Base-by-base conservation (phyloP, 2,329 filamentous ascomycete genomes). In the Metarhizium rileyi region DNA sequence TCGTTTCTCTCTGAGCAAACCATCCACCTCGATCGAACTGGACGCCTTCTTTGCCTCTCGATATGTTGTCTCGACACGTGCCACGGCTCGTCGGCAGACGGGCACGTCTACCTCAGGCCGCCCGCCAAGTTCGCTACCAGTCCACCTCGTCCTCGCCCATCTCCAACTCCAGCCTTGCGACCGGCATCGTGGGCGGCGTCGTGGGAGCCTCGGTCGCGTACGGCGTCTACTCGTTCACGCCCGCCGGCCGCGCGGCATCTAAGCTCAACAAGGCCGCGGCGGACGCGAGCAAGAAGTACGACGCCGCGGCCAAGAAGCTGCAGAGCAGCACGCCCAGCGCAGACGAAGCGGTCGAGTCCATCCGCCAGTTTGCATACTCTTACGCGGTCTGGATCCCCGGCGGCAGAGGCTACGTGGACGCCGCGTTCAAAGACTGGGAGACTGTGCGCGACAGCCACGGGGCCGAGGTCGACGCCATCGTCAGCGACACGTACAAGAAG, bases 381-480 rank as follows among this genome's bases (percentile, higher is more conserved):
- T 90, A 90, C 60, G 83, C 84, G 2, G 72, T 70, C 3, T 87
- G 84, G 73, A 77, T 90, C 27, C 86, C 86, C 0, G 86, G 86
- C 12, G 85, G 81, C 2, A 76, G 77, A 27, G 67, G 73, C 44
- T 87, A 86, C 57, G 78, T 90, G 44, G 83, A 90, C 60, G 66
- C 72, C 1, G 79, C 78, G 0, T 90, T 90, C 66, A 72, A 84
- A 23, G 85, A 89, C 56, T 70, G 87, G 41, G 85, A 89, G 45
- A 78, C 75, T 28, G 73, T 90, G 27, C 77, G 81, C 42, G 66
- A 78, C 55, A 83, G 84, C 60, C 84, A 89, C 63, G 73, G 76
- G 43, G 74, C 84, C 0, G 84, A 90, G 61, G 83, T 87, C 6
- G 82, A 89, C 59, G 66, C 80, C 58, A 80, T 89, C 42, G 71